Evolutionary conservation across 2,329 filamentous ascomycete genomes (phyloP), one percentile per base, ranked within the genome.

Genomic region (Fusarium bulbicola): DNA sequence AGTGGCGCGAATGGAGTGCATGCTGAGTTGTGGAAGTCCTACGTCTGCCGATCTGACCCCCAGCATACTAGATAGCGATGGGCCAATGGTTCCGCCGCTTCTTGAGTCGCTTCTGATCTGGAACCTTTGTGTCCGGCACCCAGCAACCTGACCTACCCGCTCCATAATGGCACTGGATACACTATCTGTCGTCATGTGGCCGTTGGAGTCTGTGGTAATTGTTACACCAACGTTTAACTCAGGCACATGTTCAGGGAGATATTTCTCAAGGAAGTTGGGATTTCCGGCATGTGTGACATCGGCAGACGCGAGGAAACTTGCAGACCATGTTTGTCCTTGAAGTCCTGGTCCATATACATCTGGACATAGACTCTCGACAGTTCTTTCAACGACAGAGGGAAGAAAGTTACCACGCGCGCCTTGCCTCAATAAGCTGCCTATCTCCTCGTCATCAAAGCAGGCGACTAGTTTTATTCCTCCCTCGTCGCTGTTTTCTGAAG

Each of bases 371-470:
- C 86, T 86, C 81, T 97, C 94, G 61, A 94, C 89, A 63, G 95
- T 90, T 69, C 95, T 93, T 84, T 97, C 93, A 66, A 98, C 89
- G 30, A 92, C 89, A 42, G 89, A 87, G 45, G 94, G 92, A 64
- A 98, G 88, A 85, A 98, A 97, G 85, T 98, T 98, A 63, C 93
- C 92, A 59, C 89, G 88, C 11, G 96, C 96, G 68, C 96, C 96
- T 84, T 98, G 95, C 63, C 95, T 93, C 57, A 98, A 90, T 14
- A 94, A 87, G 32, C 93, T 97, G 68, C 96, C 96, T 69, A 99
- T 97, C 82, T 99, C 96, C 82, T 99, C 96, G 78, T 98, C 93
- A 80, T 98, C 96, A 79, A 98, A 98, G 77, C 98, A 91, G n/a
- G 92, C 95, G 40, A 96, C 93, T 62, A 98, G 87, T 83, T 97